phyloP scores from a whole-genome alignment of 768 basidiomycete genomes.

The Leucocoprinus leucothites region DNA sequence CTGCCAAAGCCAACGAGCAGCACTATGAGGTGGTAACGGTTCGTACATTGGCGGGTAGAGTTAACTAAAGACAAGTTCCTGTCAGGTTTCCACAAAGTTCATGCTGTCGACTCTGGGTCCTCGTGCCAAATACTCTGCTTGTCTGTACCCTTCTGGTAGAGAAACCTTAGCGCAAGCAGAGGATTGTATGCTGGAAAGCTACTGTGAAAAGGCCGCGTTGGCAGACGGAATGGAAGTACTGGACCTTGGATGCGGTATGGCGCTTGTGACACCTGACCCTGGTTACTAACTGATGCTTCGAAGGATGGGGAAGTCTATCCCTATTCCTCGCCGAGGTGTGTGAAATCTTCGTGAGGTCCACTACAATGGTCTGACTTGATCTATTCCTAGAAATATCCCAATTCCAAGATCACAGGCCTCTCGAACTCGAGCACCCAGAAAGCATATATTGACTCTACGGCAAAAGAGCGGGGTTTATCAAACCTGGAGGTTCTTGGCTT shows the following conservation, averaged over 20 bases:
- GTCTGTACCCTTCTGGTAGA: constrained; percentile 57
- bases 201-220: constrained; percentile 62
- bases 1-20: constrained; percentile 71
- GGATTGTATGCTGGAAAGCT: constrained; percentile 60
- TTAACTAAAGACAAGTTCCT: neutral
- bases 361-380: neutral
- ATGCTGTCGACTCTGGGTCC: constrained; percentile 66
- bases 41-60: neutral
- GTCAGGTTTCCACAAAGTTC: constrained; percentile 57
- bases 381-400: constrained; percentile 56
- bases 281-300: neutral
- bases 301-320: constrained; percentile 72
- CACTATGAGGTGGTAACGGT: constrained; percentile 58
- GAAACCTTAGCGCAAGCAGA: constrained; percentile 65
- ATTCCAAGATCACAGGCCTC: constrained; percentile 55
- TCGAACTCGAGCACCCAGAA: constrained; percentile 73
- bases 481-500: constrained; percentile 45
- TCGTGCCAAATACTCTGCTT: constrained; percentile 64
- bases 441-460: constrained; percentile 51
- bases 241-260: constrained; percentile 64
- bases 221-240: constrained; percentile 59
- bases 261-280: neutral
- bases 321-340: constrained; percentile 59
- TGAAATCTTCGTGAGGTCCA: neutral
- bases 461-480: constrained; percentile 43